Percentiles rank a stretch among this genome's conserved stretches.
phyloP scores from a whole-genome alignment of 176 grass and related monocot genomes.

The Poa pratensis region DNA sequence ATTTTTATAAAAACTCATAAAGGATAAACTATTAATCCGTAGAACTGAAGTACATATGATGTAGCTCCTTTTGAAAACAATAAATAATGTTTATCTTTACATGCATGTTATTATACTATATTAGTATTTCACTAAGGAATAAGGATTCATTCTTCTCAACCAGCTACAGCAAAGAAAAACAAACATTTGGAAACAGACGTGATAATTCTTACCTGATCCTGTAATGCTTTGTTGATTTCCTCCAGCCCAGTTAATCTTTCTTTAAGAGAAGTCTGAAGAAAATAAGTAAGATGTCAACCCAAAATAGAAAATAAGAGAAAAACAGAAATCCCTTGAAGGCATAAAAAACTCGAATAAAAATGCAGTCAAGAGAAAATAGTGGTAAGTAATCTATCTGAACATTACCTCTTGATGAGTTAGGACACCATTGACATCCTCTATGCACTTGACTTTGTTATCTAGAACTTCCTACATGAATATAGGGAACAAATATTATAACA shows the following conservation, averaged over 20 bases:
- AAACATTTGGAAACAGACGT: constrained; percentile 32
- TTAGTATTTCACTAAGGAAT: constrained; percentile 16
- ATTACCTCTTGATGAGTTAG: constrained; percentile 67
- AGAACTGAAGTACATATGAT: not conserved
- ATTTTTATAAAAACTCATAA: not conserved
- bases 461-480: constrained; percentile 61
- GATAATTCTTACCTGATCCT: constrained; percentile 62
- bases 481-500: constrained; percentile 34
- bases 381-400: constrained; percentile 25
- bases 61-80: constrained; percentile 18
- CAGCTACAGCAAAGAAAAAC: constrained; percentile 36
- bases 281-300: constrained; percentile 38
- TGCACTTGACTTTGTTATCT: constrained; percentile 59
- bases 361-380: constrained; percentile 30
- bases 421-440: constrained; percentile 56
- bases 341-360: constrained; percentile 15
- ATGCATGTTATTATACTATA: constrained; percentile 18
- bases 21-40: not conserved
- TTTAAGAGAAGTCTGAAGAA: constrained; percentile 57
- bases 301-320: constrained; percentile 25
- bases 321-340: constrained; percentile 22
- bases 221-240: constrained; percentile 56
- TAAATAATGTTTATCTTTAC: constrained; percentile 7
- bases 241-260: constrained; percentile 76
- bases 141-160: not conserved